Conservation (phyloP, 805 yeast genomes). For the Yarrowia sp. region DNA sequence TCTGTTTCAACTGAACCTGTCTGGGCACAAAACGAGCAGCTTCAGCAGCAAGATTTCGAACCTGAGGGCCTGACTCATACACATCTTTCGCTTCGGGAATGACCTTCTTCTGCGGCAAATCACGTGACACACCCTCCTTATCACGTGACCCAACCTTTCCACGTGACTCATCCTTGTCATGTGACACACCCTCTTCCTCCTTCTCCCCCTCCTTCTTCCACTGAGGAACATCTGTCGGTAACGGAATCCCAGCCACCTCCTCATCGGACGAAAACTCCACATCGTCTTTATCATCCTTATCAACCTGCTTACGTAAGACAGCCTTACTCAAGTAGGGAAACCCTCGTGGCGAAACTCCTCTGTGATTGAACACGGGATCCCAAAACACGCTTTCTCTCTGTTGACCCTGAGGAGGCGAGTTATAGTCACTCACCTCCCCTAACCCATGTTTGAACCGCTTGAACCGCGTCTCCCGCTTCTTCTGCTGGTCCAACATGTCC, state of each 20-base stretch:
- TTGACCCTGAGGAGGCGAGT: constrained; percentile 39
- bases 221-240: constrained; percentile 1
- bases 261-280: constrained; percentile 30
- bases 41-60: constrained; percentile 31
- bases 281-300: background rate
- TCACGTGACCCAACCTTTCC: background rate
- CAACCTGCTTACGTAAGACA: background rate
- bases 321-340: constrained; percentile 42
- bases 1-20: constrained; percentile 20
- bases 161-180: background rate
- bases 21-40: constrained; percentile 32
- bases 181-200: background rate
- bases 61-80: constrained; percentile 26
- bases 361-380: constrained; percentile 46
- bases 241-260: background rate
- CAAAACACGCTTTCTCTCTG: constrained; percentile 46
- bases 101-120: background rate
- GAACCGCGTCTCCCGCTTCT: constrained; percentile 28
- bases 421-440: constrained; percentile 19
- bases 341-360: constrained; percentile 49
- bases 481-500: constrained; percentile 6
- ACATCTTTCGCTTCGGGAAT: constrained; percentile 11
- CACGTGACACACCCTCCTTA: background rate
- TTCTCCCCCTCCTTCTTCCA: constrained; percentile 16
- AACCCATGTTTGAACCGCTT: constrained; percentile 20